Base-by-base conservation (phyloP, 1,139 yeast genomes). In the Dujonia santamariae region DNA sequence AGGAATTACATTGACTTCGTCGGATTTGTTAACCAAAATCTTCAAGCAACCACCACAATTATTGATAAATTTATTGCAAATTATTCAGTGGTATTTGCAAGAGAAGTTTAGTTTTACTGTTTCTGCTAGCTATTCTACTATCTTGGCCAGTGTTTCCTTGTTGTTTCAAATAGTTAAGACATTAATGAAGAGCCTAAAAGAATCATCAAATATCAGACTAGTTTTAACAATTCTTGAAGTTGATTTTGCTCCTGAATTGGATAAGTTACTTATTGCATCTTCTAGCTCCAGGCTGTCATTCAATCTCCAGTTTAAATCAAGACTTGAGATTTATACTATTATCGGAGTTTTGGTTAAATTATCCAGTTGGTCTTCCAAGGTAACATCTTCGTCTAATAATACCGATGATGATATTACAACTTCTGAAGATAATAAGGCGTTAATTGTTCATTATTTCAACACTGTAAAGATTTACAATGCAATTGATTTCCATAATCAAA, bases 81-180 rank as follows among this genome's bases (percentile, higher is more conserved):
- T 23, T 14, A 8, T 33, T 7, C 32, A 33, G 21, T 33, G 36
- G 36, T 33, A 19, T 23, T 30, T 22, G 30, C 32, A 14, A 14
- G 6, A 16, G 16, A 8, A 29, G 17, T 21, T 21, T 8, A 12
- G 28, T 12, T 5, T 16, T 7, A 22, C 15, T 2, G 46, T 46
- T 14, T 50, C 51, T 35, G 34, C 40, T 4, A 41, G 48, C 23
- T 47, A 61, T 34, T 29, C 36, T 1, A 44, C 56, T n/a, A 44
- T 61, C 9, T 18, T 11, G 27, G 32, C 8, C n/a, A 14, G 16
- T 29, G 26, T 24, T 61, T 60, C 35, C 17, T 43, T 62, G 32
- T 31, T 63, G 11, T 50, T 49, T 27, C 60, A 54, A 27, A 53
- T 56, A n/a, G 46, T 61, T 33, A 46, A 46, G 26, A 34, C 53